Evolutionary conservation across 2,329 filamentous ascomycete genomes (phyloP).

Genomic region (Cordyceps pruinosa): DNA sequence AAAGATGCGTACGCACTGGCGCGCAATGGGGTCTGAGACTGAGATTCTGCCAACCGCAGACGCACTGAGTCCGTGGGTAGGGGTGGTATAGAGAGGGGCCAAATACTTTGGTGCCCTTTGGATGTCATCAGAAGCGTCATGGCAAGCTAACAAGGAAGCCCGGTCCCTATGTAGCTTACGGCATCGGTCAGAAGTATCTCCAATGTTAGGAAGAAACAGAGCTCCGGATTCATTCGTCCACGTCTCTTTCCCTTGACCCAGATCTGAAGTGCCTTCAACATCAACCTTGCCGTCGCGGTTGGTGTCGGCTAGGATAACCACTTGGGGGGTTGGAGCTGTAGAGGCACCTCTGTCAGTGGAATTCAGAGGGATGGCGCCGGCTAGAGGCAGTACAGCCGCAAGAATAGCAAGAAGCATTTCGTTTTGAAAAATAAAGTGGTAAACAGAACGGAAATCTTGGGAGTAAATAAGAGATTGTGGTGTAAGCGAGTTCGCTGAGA

Average conservation of each 20-base stretch:
- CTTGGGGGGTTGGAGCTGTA: too few species aligned
- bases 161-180: too few species aligned
- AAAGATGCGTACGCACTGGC: background rate
- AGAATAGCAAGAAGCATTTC: too few species aligned
- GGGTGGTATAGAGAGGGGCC: background rate
- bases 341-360: too few species aligned
- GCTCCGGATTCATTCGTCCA: conserved; percentile 24
- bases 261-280: conserved; percentile 19
- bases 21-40: background rate
- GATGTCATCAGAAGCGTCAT: background rate
- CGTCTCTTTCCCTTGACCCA: conserved; percentile 17
- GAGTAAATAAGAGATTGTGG: too few species aligned
- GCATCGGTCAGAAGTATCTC: conserved; percentile 20
- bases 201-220: conserved; percentile 31
- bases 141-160: too few species aligned
- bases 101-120: background rate
- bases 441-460: too few species aligned
- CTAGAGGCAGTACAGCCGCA: too few species aligned
- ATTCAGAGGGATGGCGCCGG: too few species aligned
- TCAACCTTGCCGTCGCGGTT: conserved; percentile 29
- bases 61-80: background rate
- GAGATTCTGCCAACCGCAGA: background rate
- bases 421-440: too few species aligned
- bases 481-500: too few species aligned
- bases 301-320: conserved; percentile 27